Base-by-base conservation (phyloP, 2,329 filamentous ascomycete species). In the Colletotrichum sp. region DNA sequence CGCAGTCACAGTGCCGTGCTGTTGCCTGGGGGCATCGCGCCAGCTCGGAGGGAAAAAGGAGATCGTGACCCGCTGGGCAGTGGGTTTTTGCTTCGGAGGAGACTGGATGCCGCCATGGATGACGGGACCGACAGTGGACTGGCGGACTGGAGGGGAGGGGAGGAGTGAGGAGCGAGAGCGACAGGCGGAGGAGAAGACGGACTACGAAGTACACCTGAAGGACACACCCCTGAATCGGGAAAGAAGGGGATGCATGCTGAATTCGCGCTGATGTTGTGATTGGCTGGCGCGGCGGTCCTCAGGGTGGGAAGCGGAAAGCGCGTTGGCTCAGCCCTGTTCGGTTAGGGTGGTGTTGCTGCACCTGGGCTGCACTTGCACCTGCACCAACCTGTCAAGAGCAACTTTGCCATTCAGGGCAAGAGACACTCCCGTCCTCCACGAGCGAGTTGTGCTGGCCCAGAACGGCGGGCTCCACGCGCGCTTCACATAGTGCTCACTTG, bases 281-380 rank as follows among this genome's bases (percentile, higher is more conserved):
- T 76, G 73, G 69, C 39, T 24, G 21, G 64, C 30, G 28, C 16
- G 16, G 7, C n/a, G 39, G 44, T 26, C 44, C 69, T 57, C 44
- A 57, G 57, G 64, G 32, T 21, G 62, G 30, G 64, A 59, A 59
- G 64, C 64, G 59, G 64, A 65, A 76, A 76, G 63, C 70, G 59
- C 70, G 70, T 76, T 76, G 70, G 73, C 74, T 76, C 74, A 76
- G 74, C 74, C 74, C 64, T 76, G 74, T 65, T 76, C 59, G 70
- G 70, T 39, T 69, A 64, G 52, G 34, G 44, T 60, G 44, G 28
- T 60, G 44, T 21, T n/a, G 55, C 55, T 59, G 55, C 55, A 24
- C 13, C 55, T 52, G 44, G 21, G 24, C 26, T 24, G 55, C 55
- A 24, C 13, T 28, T 59, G 21, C 55, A 59, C 8, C 21, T 59